phyloP scores from a whole-genome alignment of 148 eudicot genomes.

The Diospyros kaki region DNA sequence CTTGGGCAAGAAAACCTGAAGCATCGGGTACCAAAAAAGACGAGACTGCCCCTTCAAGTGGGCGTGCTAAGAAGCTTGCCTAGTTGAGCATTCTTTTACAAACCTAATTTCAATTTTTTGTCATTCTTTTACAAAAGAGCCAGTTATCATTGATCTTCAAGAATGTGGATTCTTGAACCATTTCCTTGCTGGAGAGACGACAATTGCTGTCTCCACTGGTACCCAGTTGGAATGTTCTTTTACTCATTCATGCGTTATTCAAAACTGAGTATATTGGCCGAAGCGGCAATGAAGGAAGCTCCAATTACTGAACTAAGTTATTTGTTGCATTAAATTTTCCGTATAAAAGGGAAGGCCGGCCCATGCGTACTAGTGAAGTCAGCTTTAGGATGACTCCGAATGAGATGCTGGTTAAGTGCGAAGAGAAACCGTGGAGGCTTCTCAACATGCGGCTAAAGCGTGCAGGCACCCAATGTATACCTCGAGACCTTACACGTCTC shows the following conservation, averaged over 20 bases:
- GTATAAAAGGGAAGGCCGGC: neutral
- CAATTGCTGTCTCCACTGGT: conserved; percentile 16
- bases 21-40: conserved; percentile 75
- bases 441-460: too few species aligned
- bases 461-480: too few species aligned
- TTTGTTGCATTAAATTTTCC: neutral
- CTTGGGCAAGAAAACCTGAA: conserved; percentile 96
- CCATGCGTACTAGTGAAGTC: neutral
- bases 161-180: conserved; percentile 6
- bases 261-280: neutral
- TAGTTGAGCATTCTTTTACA: conserved; percentile 13
- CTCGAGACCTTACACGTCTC: too few species aligned
- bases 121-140: conserved; percentile 17
- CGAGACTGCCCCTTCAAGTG: conserved; percentile 63
- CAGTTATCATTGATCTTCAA: conserved; percentile 5
- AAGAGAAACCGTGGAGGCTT: too few species aligned
- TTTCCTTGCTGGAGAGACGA: conserved; percentile 15
- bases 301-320: neutral
- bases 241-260: conserved; percentile 4
- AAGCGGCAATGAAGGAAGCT: conserved; percentile 4
- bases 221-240: conserved; percentile 1
- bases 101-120: conserved; percentile 1
- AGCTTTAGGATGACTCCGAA: too few species aligned
- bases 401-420: too few species aligned
- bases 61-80: conserved; percentile 90